Base-by-base conservation (phyloP, 2,329 filamentous ascomycete genomes). In the Penicillium sp. region DNA sequence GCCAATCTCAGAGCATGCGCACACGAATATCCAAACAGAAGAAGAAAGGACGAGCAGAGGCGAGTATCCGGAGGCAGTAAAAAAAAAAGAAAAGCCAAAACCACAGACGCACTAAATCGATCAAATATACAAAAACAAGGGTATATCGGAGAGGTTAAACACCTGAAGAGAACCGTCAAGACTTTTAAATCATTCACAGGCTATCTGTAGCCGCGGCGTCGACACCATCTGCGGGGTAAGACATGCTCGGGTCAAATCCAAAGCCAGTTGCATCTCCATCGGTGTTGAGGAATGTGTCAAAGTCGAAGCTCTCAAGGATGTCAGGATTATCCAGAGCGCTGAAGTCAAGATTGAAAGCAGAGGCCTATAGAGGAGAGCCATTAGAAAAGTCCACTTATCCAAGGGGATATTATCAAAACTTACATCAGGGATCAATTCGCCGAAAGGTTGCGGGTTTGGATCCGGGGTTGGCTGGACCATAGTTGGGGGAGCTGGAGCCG, bases 271-370 rank as follows among this genome's bases (percentile, higher is more conserved):
- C 66, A 51, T 75, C 75, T 40, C 64, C 69, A 60, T 82, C 82
- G 34, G 81, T 83, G 64, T 87, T 84, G 48, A 88, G 75, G 75
- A 87, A 88, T 14, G 81, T 84, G 66, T 87, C 85, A 68, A 88
- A 88, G 70, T 88, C 84, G 68, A 88, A 87, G 62, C 77, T 79
- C 65, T 80, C 78, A 40, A 81, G 67, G 28, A 80, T 71, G 63
- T 81, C 77, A 31, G 71, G 69, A 54, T 75, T 76, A 53, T 79
- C 77, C 55, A 81, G 65, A 48, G 74, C 65, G 61, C 71, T 74
- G 64, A 79, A 79, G 60, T 77, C 72, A 51, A 77, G 71, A 44
- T 69, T 75, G 64, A 75, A 76, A 49, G 64, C 60, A 50, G 62
- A 60, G 33, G 64, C 31, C 71, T 75, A 52, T 24, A 48, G n/a